Conservation (phyloP, 75 land plant species). For the Pinus tabuliformis region DNA sequence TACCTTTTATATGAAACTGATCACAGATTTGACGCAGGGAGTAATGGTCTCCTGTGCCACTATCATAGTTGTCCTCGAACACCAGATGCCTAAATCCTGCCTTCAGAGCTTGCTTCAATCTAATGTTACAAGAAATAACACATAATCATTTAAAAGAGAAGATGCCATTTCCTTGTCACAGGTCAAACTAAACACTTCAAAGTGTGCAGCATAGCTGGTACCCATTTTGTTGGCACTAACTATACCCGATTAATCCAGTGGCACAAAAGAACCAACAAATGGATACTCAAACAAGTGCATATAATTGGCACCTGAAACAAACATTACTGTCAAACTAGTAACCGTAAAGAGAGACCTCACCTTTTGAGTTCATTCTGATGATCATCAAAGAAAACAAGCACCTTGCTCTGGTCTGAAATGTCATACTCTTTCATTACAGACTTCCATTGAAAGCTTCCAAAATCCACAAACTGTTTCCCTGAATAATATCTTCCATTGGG, state of each 20-base stretch:
- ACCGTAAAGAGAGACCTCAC: slow-evolving; percentile 20
- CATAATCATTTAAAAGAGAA: not conserved
- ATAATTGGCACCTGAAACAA: too few species aligned
- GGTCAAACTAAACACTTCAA: too few species aligned
- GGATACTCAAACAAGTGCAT: too few species aligned
- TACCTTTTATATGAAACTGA: slow-evolving; percentile 79
- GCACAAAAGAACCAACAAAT: too few species aligned
- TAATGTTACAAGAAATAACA: slow-evolving; percentile 15
- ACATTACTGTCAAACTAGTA: not conserved
- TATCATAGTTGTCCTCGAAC: slow-evolving; percentile 95
- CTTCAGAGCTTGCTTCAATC: slow-evolving; percentile 73
- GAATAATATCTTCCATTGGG: slow-evolving; percentile 76
- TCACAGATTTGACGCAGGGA: slow-evolving; percentile 95
- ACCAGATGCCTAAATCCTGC: slow-evolving; percentile 82
- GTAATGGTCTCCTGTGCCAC: slow-evolving; percentile 96
- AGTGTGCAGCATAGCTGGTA: too few species aligned
- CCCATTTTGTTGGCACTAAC: too few species aligned
- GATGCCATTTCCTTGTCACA: too few species aligned
- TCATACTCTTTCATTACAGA: slow-evolving; percentile 62
- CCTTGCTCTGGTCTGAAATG: slow-evolving; percentile 59
- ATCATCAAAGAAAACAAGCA: slow-evolving; percentile 90
- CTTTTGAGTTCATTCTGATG: slow-evolving; percentile 90
- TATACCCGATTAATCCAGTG: not conserved
- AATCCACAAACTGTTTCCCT: slow-evolving; percentile 82
- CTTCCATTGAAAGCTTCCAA: slow-evolving; percentile 74